Evolutionary conservation across 2,329 filamentous ascomycete genomes (phyloP).

Genomic region (Ophiostoma triangulosporum): DNA sequence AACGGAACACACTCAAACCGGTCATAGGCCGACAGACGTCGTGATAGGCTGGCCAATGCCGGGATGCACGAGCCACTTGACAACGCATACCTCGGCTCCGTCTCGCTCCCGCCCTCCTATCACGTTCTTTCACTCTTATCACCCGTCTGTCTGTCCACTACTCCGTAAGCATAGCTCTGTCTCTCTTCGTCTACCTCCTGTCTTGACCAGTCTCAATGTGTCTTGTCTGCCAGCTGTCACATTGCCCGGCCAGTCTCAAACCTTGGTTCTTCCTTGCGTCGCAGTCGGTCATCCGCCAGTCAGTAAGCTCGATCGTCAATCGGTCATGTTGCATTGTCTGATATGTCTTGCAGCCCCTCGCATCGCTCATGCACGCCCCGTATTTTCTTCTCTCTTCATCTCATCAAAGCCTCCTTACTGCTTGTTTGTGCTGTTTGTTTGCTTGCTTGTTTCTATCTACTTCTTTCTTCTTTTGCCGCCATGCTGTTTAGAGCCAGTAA

Average conservation of each 20-base stretch:
- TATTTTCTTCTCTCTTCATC: not conserved
- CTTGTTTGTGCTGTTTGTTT: not conserved
- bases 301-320: not conserved
- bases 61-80: not conserved
- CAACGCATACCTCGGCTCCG: not conserved
- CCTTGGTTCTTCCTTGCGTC: not conserved
- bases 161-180: too few species aligned
- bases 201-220: not conserved
- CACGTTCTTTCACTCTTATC: not conserved
- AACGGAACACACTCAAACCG: not conserved
- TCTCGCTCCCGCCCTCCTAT: not conserved
- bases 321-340: not conserved
- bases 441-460: not conserved
- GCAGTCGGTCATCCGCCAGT: too few species aligned
- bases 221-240: not conserved
- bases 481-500: too few species aligned
- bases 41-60: not conserved
- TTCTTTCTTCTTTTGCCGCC: conserved; percentile 1
- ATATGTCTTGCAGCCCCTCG: not conserved
- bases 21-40: not conserved
- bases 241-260: not conserved
- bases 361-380: not conserved
- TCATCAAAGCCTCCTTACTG: too few species aligned
- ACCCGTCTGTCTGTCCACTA: too few species aligned
- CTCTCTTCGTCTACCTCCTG: not conserved